Evolutionary conservation across 768 basidiomycete species (phyloP).

Genomic region (Lactarius psammicola): DNA sequence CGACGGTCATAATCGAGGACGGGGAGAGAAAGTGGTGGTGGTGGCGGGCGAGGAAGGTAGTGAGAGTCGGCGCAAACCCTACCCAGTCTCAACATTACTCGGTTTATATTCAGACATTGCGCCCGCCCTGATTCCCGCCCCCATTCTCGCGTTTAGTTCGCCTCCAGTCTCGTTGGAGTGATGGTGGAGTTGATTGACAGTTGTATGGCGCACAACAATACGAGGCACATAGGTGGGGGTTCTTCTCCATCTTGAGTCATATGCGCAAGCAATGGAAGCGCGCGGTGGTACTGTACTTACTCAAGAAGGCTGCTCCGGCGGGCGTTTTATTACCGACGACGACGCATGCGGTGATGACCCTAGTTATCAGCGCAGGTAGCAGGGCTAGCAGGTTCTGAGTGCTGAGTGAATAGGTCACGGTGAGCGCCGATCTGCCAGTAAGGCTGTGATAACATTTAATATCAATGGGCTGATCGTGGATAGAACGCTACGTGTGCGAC

Average conservation of each 20-base stretch:
- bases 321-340: not conserved
- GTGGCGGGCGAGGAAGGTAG: no score
- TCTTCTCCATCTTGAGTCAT: not conserved
- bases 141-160: slow-evolving; percentile 7
- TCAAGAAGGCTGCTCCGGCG: not conserved
- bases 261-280: not conserved
- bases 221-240: not conserved
- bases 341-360: not conserved
- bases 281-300: not conserved
- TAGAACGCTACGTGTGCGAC: not conserved
- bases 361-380: not conserved
- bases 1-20: not conserved
- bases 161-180: not conserved
- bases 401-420: not conserved
- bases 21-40: not conserved
- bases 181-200: slow-evolving; percentile 2
- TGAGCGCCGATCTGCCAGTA: not conserved
- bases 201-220: not conserved
- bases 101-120: not conserved
- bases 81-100: no score
- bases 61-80: no score
- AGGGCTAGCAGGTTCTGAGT: not conserved
- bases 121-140: not conserved
- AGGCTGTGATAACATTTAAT: not conserved
- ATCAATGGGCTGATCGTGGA: not conserved